phyloP scores from a whole-genome alignment of 768 basidiomycete genomes.

The Boletus sensibilis region DNA sequence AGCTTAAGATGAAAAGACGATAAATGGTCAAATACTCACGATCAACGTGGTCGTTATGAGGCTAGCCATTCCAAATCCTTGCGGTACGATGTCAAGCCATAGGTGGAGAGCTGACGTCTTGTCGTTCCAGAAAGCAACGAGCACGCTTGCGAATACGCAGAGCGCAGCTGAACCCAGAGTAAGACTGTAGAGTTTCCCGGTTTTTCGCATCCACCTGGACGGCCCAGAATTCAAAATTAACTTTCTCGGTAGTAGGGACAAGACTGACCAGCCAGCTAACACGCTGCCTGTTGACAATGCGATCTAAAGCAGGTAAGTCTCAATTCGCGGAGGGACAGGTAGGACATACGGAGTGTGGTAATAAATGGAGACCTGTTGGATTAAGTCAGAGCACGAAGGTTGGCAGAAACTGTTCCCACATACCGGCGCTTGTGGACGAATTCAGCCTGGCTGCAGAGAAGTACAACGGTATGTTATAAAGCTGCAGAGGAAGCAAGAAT shows the following conservation, averaged over 20 bases:
- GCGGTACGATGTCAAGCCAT: slow-evolving; percentile 77
- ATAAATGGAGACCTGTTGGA: slow-evolving; percentile 70
- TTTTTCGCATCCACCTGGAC: slow-evolving; percentile 76
- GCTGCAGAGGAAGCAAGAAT: slow-evolving; percentile 35
- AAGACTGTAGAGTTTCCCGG: slow-evolving; percentile 80
- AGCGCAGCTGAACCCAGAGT: slow-evolving; percentile 65
- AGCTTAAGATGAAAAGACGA: slow-evolving; percentile 3
- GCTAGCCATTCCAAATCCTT: slow-evolving; percentile 82
- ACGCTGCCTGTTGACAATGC: slow-evolving; percentile 85
- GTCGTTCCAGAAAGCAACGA: slow-evolving; percentile 68
- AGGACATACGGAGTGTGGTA: slow-evolving; percentile 80
- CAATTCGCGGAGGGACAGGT: slow-evolving; percentile 4
- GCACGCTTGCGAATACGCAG: slow-evolving; percentile 55
- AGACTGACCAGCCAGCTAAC: slow-evolving; percentile 75
- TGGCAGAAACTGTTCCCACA: slow-evolving; percentile 19
- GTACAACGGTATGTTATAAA: slow-evolving; percentile 89
- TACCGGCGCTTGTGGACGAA: slow-evolving; percentile 70
- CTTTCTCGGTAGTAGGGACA: slow-evolving; percentile 2
- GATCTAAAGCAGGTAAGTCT: slow-evolving; percentile 44
- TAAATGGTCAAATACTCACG: slow-evolving; percentile 44
- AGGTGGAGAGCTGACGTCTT: slow-evolving; percentile 58
- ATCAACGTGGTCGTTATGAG: slow-evolving; percentile 85
- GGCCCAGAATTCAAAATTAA: slow-evolving; percentile 7
- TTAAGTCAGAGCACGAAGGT: slow-evolving; percentile 8
- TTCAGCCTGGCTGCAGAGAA: slow-evolving; percentile 77